These are phyloP conservation scores for Vigna nakashimae DNA, from an alignment of 306 rosid species.

Conservation along the genomic window DNA sequence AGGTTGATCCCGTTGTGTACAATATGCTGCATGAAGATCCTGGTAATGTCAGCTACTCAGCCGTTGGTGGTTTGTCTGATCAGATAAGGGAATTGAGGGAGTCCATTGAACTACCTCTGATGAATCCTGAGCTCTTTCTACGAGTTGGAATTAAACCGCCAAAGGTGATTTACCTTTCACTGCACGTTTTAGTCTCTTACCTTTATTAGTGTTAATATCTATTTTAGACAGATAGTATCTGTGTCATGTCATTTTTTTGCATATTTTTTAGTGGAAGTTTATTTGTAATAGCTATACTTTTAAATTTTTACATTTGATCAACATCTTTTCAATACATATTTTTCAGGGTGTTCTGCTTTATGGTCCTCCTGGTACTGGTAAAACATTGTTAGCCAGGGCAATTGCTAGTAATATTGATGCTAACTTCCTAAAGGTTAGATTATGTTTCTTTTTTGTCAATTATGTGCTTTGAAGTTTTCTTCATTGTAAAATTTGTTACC, in stretches of 20 bases:
- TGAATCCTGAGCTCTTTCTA: slow-evolving; percentile 95
- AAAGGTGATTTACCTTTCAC: slow-evolving; percentile 63
- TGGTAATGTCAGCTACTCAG: slow-evolving; percentile 97
- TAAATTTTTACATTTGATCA: slow-evolving; percentile 32
- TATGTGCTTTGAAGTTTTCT: slow-evolving; percentile 10
- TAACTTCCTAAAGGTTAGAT: slow-evolving; percentile 83
- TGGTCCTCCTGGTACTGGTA: slow-evolving; percentile 98
- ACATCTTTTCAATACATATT: slow-evolving; percentile 31
- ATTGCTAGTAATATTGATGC: slow-evolving; percentile 98
- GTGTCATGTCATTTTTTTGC: neutral
- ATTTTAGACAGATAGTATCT: neutral
- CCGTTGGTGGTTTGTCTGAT: slow-evolving; percentile 97
- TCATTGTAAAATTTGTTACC: slow-evolving; percentile 22
- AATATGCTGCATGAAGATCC: slow-evolving; percentile 99
- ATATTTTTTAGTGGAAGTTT: neutral
- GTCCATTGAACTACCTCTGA: slow-evolving; percentile 90
- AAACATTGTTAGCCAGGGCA: slow-evolving; percentile 94
- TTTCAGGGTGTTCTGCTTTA: slow-evolving; percentile 95
- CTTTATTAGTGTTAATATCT: neutral
- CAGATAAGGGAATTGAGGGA: slow-evolving; percentile 98
- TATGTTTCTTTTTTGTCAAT: slow-evolving; percentile 11
- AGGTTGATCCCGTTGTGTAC: slow-evolving; percentile 96
- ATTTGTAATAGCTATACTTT: slow-evolving; percentile 18
- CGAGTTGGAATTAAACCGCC: slow-evolving; percentile 99
- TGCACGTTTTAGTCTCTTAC: slow-evolving; percentile 9